A percentile compares a stretch with the other conserved stretches of the same genome.
These are phyloP conservation scores for Yamadazyma takamatsuzukensis DNA, from an alignment of 805 yeast species.

Conservation along the genomic window DNA sequence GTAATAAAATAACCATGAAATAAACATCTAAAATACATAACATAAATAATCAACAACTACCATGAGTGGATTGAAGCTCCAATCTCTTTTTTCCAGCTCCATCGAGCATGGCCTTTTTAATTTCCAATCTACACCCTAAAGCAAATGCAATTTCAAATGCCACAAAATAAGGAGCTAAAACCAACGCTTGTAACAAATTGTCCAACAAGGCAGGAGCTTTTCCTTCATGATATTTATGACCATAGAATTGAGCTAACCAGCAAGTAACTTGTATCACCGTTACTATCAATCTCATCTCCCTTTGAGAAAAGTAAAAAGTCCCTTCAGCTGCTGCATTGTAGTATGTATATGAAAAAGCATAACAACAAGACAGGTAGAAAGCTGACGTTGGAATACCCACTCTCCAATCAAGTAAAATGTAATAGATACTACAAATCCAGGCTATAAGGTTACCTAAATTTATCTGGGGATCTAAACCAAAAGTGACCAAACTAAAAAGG, in stretches of 20 bases:
- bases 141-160: slow-evolving; percentile 69
- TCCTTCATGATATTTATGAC: slow-evolving; percentile 79
- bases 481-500: slow-evolving; percentile 23
- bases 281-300: slow-evolving; percentile 26
- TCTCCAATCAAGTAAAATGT: slow-evolving; percentile 51
- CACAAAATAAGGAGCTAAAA: slow-evolving; percentile 89
- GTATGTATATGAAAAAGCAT: slow-evolving; percentile 19
- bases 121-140: slow-evolving; percentile 56
- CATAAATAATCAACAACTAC: neutral
- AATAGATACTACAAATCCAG: slow-evolving; percentile 52
- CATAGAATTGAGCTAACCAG: slow-evolving; percentile 85
- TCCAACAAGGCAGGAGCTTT: slow-evolving; percentile 86
- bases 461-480: slow-evolving; percentile 20
- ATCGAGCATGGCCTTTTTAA: slow-evolving; percentile 48
- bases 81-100: slow-evolving; percentile 31
- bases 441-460: slow-evolving; percentile 49
- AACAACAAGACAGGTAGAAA: slow-evolving; percentile 20
- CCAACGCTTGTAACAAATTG: slow-evolving; percentile 77
- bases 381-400: slow-evolving; percentile 31
- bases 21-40: neutral
- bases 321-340: slow-evolving; percentile 8
- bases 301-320: slow-evolving; percentile 5
- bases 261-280: slow-evolving; percentile 45
- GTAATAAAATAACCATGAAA: no score
- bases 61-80: no score